Conservation (phyloP, 208 protist species). For the Trypanosoma theileri region DNA sequence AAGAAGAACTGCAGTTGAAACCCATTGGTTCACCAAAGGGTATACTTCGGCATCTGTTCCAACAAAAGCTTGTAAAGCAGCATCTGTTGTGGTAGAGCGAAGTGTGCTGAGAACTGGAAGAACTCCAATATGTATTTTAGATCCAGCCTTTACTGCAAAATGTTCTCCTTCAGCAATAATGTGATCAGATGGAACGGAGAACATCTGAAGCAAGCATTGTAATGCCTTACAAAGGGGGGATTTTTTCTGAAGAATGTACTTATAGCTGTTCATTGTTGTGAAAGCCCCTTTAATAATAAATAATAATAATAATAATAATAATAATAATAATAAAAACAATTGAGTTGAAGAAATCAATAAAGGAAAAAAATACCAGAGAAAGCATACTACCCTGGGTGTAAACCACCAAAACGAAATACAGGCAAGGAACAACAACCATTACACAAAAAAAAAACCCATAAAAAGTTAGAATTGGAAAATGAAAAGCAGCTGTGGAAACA, state of each 20-base stretch:
- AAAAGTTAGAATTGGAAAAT: too few relatives aligned
- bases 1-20: constrained; percentile 37
- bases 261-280: constrained; percentile 17
- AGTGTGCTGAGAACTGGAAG: constrained; percentile 25
- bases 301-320: neutral
- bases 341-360: neutral
- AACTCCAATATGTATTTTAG: constrained; percentile 17
- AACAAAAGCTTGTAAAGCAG: constrained; percentile 20
- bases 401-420: too few relatives aligned
- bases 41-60: constrained; percentile 29
- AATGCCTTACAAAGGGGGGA: constrained; percentile 28
- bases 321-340: constrained; percentile 4
- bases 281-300: neutral
- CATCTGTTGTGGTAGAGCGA: constrained; percentile 3
- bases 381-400: too few relatives aligned
- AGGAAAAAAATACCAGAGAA: neutral
- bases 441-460: too few relatives aligned
- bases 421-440: too few relatives aligned
- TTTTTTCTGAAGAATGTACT: constrained; percentile 31
- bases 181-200: constrained; percentile 24
- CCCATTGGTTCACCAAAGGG: constrained; percentile 64
- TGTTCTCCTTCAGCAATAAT: constrained; percentile 12
- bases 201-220: constrained; percentile 18
- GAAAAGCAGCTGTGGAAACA: too few relatives aligned
- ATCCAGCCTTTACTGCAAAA: constrained; percentile 22